These are phyloP conservation scores for Aphanomyces cochlioides DNA, from an alignment of 352 stramenopile genomes.

Conservation along the genomic window DNA sequence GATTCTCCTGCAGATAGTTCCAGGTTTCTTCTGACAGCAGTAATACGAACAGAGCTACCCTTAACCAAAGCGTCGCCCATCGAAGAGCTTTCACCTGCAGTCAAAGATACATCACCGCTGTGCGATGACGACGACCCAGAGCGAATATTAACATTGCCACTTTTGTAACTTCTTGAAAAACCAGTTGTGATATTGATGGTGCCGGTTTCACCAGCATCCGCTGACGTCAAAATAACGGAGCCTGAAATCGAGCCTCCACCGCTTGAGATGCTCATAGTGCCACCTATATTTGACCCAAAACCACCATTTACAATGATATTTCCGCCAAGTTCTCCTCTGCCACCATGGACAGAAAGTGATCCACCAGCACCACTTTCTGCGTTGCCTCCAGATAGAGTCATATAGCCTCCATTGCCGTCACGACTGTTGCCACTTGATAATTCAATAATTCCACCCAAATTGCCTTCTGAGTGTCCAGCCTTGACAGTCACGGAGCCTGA, in stretches of 20 bases:
- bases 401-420: conserved; percentile 31
- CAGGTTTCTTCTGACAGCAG: background rate
- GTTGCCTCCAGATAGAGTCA: conserved; percentile 24
- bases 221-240: no score
- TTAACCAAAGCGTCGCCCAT: no score
- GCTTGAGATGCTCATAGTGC: no score
- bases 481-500: conserved; percentile 12
- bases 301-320: background rate
- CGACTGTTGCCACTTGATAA: background rate
- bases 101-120: no score
- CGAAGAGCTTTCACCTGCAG: no score
- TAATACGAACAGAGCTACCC: background rate
- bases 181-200: no score
- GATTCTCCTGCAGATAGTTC: conserved; percentile 26
- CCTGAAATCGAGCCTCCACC: no score
- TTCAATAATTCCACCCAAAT: background rate
- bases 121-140: no score
- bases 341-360: background rate
- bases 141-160: no score
- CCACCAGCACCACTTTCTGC: background rate
- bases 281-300: no score
- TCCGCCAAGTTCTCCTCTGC: background rate
- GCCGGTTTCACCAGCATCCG: no score
- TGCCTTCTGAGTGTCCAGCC: conserved; percentile 1
- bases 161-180: no score